These are phyloP conservation scores for Raphanus sativus DNA, from an alignment of 345 rosid species.

Conservation along the genomic window DNA sequence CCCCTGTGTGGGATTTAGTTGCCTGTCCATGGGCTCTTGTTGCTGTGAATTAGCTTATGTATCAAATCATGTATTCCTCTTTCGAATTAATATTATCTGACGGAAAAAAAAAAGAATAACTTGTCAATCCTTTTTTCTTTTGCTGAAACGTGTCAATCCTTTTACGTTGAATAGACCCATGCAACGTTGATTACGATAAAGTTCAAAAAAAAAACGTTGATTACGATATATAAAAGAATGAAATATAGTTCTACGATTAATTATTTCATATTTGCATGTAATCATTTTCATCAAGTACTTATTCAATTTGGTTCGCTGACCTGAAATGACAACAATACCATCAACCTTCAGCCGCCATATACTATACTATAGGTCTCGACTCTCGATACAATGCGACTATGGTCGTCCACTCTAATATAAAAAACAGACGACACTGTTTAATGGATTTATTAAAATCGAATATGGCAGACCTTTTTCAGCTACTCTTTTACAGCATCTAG, in stretches of 20 bases:
- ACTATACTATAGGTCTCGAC: not conserved
- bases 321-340: not conserved
- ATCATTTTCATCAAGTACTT: not conserved
- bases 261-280: not conserved
- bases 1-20: too few relatives aligned
- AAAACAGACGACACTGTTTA: not conserved
- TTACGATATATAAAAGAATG: not conserved
- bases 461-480: not conserved
- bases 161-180: not conserved
- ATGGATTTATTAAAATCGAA: not conserved
- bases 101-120: too few relatives aligned
- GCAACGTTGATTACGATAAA: not conserved
- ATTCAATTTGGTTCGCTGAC: not conserved
- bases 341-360: slow-evolving; percentile 5
- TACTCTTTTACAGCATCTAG: not conserved
- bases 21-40: too few relatives aligned
- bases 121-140: not conserved
- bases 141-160: not conserved
- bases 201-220: not conserved
- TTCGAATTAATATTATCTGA: too few relatives aligned
- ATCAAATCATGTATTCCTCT: too few relatives aligned
- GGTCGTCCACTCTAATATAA: slow-evolving; percentile 13
- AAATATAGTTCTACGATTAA: not conserved
- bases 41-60: too few relatives aligned
- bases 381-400: not conserved